Evolutionary conservation across 1,284 basidiomycete species (phyloP), one percentile per base, ranked within the genome.

Genomic region (Agaricales sp.): DNA sequence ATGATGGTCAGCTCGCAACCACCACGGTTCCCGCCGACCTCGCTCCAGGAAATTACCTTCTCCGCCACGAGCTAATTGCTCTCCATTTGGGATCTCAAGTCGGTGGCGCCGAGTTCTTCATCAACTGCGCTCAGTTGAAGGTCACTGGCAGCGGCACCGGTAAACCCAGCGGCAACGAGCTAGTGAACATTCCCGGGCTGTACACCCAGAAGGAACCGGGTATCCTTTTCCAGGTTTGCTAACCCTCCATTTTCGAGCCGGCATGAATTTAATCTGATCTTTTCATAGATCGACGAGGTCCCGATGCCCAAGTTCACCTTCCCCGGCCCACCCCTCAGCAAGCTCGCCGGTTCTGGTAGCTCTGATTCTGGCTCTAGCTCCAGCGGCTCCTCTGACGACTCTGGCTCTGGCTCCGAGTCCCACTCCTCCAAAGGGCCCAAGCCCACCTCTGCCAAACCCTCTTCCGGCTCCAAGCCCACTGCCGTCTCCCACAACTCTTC

Each of bases 81-180:
- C 65, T 80, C 22, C 78, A 80, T 49, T 61, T 67, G 41, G 78
- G 65, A 23, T 55, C 59, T 51, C 55, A 59, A 1, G 12, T 49
- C 1, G 73, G 73, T 8, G 74, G 74, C 8, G 77, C 74, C n/a
- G 75, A 79, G 61, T 79, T 77, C 60, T 80, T 78, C 55, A 69
- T 70, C 0, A 71, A 67, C 19, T 80, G 78, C 59, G 65, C 66
- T 24, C 77, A 80, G 57, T 54, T 80, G 45, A 61, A 51, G 38
- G 63, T 80, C 22, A 60, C 61, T 6, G 74, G 74, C 20, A 64
- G 61, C 19, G 67, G 64, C 3, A 63, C 58, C 22, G 68, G 64
- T 8, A 55, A 54, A 0, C 62, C 72, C 4, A 55, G 52, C 14
- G 53, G 54, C 22, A 53, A 54, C 51, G 61, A 66, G 45, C 66